Evolutionary conservation across 257 asterid species (phyloP), one percentile per base, ranked within the genome.

Genomic region (Salvia miltiorrhiza): DNA sequence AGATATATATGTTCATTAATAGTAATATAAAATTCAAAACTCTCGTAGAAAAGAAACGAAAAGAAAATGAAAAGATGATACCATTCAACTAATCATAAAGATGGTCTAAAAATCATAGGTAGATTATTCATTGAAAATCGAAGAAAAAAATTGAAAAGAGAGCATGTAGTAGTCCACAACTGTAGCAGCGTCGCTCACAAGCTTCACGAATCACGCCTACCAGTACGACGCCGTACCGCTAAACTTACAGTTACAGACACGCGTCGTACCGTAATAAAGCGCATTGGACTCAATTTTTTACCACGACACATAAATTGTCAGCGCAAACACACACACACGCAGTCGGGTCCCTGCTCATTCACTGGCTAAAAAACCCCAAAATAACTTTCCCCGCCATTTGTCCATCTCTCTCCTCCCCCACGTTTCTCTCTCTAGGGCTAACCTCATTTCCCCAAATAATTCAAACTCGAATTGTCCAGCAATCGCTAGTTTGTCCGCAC

Each of bases 351-450:
- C 16, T 28, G 28, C 66, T 41, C 54, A 13, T 59, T 20, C 41
- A 28, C 74, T 62, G 70, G 72, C 73, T 28, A 68, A 56, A 56
- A 67, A 65, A 21, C 32, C 76, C 82, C 73, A 61, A 80, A 72
- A 1, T 16, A 55, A 59, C 75, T 68, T 84, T 81, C 84, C 92
- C 82, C 92, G 92, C 92, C 92, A 83, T 82, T 85, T 76, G 78
- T 67, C 63, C 62, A 37, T 67, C 79, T 70, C 85, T 73, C 83
- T 73, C 73, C 68, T 67, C 76, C 77, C 54, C 67, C 52, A 37
- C 74, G 4, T 63, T 69, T 73, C 82, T 80, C 88, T 83, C 87
- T 77, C 87, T 86, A 83, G 92, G 89, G 87, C 87, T 73, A 47
- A 49, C 53, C 17, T 48, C 62, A 63, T 26, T 58, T 53, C 53